Conservation (phyloP, 1,284 basidiomycete genomes). For the Tylopilus orsonianus region DNA sequence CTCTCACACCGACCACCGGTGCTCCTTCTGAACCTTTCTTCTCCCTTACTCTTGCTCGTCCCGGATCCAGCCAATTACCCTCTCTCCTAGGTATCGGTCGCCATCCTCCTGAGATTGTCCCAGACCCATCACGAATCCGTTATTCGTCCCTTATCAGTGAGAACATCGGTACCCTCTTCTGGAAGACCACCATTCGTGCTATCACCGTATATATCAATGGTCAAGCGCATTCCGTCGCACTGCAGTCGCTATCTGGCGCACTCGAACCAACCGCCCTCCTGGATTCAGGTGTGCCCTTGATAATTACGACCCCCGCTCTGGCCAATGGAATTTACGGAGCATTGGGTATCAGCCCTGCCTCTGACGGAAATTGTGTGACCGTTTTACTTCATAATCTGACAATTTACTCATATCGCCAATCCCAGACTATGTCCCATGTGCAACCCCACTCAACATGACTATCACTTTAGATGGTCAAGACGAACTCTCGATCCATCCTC, state of each 20-base stretch:
- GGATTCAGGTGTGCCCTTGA: slow-evolving; percentile 66
- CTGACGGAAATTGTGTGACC: slow-evolving; percentile 62
- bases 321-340: slow-evolving; percentile 80
- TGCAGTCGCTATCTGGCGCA: slow-evolving; percentile 39
- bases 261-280: slow-evolving; percentile 59
- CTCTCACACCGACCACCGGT: slow-evolving; percentile 48
- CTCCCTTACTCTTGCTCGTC: slow-evolving; percentile 65
- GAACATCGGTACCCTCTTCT: slow-evolving; percentile 46
- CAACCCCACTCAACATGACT: slow-evolving; percentile 65
- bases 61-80: slow-evolving; percentile 54
- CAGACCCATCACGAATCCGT: slow-evolving; percentile 50
- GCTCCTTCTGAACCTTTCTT: slow-evolving; percentile 62
- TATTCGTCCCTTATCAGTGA: slow-evolving; percentile 49
- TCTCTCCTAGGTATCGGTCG: slow-evolving; percentile 64
- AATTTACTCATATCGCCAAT: not conserved
- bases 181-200: slow-evolving; percentile 55
- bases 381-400: not conserved
- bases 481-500: slow-evolving; percentile 63
- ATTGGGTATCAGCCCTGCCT: slow-evolving; percentile 54
- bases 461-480: slow-evolving; percentile 58
- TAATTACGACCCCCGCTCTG: slow-evolving; percentile 56
- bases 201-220: slow-evolving; percentile 63
- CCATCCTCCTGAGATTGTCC: slow-evolving; percentile 54
- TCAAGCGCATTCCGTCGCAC: slow-evolving; percentile 40
- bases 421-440: slow-evolving; percentile 69